Conservation (phyloP, 2,329 filamentous ascomycete species). For the Parafenestella ontariensis region DNA sequence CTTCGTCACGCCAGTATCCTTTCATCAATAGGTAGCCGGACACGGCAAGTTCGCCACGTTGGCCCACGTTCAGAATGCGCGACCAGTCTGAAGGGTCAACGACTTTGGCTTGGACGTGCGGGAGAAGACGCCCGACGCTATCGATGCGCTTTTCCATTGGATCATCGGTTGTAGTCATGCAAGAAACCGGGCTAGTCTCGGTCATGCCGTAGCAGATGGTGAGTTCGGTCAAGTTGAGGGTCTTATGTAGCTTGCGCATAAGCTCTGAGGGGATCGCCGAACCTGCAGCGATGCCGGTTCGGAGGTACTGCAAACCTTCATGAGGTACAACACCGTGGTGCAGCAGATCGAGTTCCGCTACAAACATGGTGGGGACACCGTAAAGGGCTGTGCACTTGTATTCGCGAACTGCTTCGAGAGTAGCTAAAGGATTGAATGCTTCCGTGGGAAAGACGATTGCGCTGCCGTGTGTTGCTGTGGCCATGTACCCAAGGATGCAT, state of each 20-base stretch:
- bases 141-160: conserved; percentile 74
- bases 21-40: conserved; percentile 89
- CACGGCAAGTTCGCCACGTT: conserved; percentile 81
- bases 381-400: conserved; percentile 75
- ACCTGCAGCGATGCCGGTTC: conserved; percentile 92
- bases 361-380: conserved; percentile 94
- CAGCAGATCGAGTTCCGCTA: conserved; percentile 83
- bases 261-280: conserved; percentile 82
- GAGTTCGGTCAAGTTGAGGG: conserved; percentile 78
- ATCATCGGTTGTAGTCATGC: conserved; percentile 83
- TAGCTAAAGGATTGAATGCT: conserved; percentile 80
- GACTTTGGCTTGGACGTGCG: conserved; percentile 80
- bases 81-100: conserved; percentile 71
- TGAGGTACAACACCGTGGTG: conserved; percentile 54
- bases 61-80: conserved; percentile 66
- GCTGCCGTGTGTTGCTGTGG: conserved; percentile 83
- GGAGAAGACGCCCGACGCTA: conserved; percentile 80
- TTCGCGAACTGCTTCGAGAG: conserved; percentile 69
- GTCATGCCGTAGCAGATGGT: conserved; percentile 98
- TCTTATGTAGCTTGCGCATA: conserved; percentile 76
- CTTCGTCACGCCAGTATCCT: conserved; percentile 82
- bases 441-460: conserved; percentile 85
- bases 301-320: conserved; percentile 68
- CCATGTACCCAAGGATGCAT: conserved; percentile 92
- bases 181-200: conserved; percentile 76